phyloP scores from a whole-genome alignment of 1,284 basidiomycete species.

The Xerocomus amazonicus region DNA sequence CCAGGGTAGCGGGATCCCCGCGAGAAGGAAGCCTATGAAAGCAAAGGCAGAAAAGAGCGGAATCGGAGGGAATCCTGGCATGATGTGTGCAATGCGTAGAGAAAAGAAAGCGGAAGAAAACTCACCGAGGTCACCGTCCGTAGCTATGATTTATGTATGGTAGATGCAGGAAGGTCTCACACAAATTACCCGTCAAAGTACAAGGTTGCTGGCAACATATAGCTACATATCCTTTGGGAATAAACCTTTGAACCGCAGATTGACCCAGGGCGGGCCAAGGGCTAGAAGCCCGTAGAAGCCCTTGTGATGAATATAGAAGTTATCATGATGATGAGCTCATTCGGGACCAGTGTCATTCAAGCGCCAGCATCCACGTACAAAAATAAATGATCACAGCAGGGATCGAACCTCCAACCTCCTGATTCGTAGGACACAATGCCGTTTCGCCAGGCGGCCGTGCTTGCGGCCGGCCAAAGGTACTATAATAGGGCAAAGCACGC shows the following conservation, averaged over 20 bases:
- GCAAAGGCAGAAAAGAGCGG: conserved; percentile 30
- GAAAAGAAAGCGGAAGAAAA: background rate
- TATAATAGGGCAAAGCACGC: background rate
- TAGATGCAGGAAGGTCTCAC: too few species aligned
- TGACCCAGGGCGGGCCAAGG: background rate
- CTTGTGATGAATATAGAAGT: background rate
- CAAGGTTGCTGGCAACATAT: background rate
- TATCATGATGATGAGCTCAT: too few species aligned
- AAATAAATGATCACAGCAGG: conserved; percentile 30
- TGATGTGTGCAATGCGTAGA: background rate
- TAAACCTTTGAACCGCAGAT: background rate
- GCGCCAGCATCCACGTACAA: too few species aligned
- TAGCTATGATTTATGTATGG: too few species aligned
- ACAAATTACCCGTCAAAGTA: background rate
- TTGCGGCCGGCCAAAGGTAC: too few species aligned
- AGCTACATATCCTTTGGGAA: too few species aligned
- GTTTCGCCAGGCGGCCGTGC: conserved; percentile 58
- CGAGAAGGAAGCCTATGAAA: conserved; percentile 47
- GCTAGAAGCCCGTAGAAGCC: background rate
- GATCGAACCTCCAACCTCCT: conserved; percentile 68
- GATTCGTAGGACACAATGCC: conserved; percentile 59
- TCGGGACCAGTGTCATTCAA: too few species aligned
- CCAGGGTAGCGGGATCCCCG: conserved; percentile 54
- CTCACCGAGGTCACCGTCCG: too few species aligned
- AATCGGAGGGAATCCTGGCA: conserved; percentile 5